Conservation (phyloP, 495 filamentous ascomycete species). For the Penicillium canariense region DNA sequence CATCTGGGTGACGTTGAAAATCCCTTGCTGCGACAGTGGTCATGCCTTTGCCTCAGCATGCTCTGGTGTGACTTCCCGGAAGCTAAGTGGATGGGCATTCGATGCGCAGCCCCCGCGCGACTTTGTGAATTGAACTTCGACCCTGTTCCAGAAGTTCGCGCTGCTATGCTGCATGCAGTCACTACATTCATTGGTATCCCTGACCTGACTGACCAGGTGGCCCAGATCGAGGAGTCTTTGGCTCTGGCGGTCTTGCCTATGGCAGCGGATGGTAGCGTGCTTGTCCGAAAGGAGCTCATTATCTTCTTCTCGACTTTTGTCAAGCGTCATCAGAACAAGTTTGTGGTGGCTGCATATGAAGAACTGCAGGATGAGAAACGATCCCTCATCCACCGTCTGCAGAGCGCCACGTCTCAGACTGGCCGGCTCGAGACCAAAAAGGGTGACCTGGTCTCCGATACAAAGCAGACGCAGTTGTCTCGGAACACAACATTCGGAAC, state of each 20-base stretch:
- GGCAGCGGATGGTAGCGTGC: conserved; percentile 84
- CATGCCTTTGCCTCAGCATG: conserved; percentile 92
- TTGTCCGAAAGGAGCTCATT: conserved; percentile 88
- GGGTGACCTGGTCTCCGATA: conserved; percentile 7
- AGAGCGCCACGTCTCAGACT: conserved; percentile 25
- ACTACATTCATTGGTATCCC: conserved; percentile 92
- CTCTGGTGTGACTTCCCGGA: conserved; percentile 88
- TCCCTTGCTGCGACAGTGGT: conserved; percentile 90
- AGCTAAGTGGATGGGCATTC: conserved; percentile 90
- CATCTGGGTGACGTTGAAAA: conserved; percentile 85
- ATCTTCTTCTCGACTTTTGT: conserved; percentile 94
- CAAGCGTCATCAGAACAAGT: conserved; percentile 85
- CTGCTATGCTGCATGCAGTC: conserved; percentile 88
- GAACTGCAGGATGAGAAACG: conserved; percentile 83
- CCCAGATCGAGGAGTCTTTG: conserved; percentile 82
- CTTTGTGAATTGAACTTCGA: conserved; percentile 82
- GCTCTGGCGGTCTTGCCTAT: conserved; percentile 82
- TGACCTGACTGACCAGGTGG: conserved; percentile 87
- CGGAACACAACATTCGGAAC: conserved; percentile 86
- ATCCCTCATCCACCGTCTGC: conserved; percentile 50
- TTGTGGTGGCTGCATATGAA: conserved; percentile 88
- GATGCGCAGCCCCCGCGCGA: conserved; percentile 72
- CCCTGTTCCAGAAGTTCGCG: conserved; percentile 88
- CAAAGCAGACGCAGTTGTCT: conserved; percentile 52
- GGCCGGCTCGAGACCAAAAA: conserved; percentile 15